Percentiles rank a stretch among this genome's conserved stretches.
Evolutionary conservation across 306 rosid genomes (phyloP).

Genomic region (Acacia melanoxylon): DNA sequence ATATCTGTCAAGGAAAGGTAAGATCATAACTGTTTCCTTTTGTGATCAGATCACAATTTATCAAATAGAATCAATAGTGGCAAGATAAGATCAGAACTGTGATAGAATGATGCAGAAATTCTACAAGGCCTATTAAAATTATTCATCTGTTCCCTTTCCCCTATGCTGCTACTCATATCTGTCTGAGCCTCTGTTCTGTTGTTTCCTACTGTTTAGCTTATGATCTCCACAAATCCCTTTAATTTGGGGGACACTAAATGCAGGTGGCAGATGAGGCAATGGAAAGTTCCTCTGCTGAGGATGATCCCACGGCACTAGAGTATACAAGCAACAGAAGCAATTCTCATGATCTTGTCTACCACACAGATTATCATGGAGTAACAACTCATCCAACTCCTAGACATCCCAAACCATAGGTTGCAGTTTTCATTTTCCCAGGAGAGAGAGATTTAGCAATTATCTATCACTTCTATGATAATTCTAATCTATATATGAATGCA

Average conservation of each 20-base stretch:
- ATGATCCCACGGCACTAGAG: constrained; percentile 38
- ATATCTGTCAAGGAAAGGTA: constrained; percentile 1
- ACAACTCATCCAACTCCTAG: constrained; percentile 92
- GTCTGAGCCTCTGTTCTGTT: background rate
- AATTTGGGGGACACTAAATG: constrained; percentile 33
- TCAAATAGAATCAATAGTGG: background rate
- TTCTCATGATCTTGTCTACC: constrained; percentile 61
- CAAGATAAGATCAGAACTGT: constrained; percentile 21
- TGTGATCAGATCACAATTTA: background rate
- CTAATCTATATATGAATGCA: constrained; percentile 36
- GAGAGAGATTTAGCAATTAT: constrained; percentile 36
- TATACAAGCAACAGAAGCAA: constrained; percentile 34
- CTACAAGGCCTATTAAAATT: background rate
- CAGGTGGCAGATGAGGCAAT: constrained; percentile 55
- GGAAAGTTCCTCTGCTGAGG: constrained; percentile 32
- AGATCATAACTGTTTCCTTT: background rate
- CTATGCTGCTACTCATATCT: background rate
- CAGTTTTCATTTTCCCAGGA: constrained; percentile 27
- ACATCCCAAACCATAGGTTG: constrained; percentile 68
- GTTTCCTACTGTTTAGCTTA: background rate
- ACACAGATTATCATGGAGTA: constrained; percentile 86
- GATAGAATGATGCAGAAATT: background rate
- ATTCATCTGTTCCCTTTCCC: constrained; percentile 19
- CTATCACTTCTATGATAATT: constrained; percentile 36
- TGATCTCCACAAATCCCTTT: constrained; percentile 20